Evolutionary conservation across 441 rosid genomes (phyloP).

Genomic region (Euphorbia neoarborescens): DNA sequence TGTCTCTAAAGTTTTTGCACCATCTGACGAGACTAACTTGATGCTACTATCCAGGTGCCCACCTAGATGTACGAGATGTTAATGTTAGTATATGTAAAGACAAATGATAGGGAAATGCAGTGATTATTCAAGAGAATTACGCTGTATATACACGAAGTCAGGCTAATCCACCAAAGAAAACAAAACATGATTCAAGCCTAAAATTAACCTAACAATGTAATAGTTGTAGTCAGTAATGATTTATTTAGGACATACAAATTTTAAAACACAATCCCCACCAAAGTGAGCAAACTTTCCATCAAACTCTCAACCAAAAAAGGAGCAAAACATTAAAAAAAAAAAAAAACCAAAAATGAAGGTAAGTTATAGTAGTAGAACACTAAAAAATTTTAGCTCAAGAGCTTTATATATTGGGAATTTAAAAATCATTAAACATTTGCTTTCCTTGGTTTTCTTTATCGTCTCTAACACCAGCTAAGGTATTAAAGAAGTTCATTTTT

Average conservation of each 20-base stretch:
- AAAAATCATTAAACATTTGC: background rate
- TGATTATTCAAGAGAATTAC: too few relatives aligned
- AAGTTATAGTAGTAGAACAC: background rate
- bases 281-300: background rate
- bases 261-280: background rate
- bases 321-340: too few relatives aligned
- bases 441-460: background rate
- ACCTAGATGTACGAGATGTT: constrained; percentile 38
- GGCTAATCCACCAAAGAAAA: too few relatives aligned
- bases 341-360: background rate
- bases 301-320: background rate
- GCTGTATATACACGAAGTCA: too few relatives aligned
- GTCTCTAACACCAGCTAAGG: background rate
- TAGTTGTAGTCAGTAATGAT: too few relatives aligned
- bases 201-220: too few relatives aligned
- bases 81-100: background rate
- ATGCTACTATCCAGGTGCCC: constrained; percentile 93
- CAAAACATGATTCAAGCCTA: too few relatives aligned
- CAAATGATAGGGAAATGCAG: too few relatives aligned
- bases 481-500: too few relatives aligned
- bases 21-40: constrained; percentile 79
- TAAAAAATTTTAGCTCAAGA: background rate
- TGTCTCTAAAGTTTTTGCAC: constrained; percentile 81
- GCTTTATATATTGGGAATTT: background rate
- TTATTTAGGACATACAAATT: background rate